phyloP scores from a whole-genome alignment of 805 yeast genomes.

The Ascoidea tarda region DNA sequence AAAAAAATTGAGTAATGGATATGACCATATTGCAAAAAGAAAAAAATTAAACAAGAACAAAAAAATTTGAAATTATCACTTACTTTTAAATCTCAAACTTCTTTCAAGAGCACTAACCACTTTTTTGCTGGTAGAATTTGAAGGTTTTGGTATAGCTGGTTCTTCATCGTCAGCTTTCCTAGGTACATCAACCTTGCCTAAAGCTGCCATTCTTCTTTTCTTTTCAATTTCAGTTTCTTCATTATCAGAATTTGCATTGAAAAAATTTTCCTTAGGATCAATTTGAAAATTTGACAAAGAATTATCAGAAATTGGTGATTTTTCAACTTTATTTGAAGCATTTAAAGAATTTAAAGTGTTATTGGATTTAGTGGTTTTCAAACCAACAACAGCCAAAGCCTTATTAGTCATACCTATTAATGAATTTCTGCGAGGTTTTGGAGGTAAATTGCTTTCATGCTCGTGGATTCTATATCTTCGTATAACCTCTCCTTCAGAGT shows the following conservation, averaged over 20 bases:
- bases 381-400: conserved; percentile 8
- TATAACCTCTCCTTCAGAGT: conserved; percentile 82
- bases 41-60: too few species aligned
- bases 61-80: too few species aligned
- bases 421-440: background rate
- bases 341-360: background rate
- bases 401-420: conserved; percentile 3
- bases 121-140: too few species aligned
- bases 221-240: conserved; percentile 10
- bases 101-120: too few species aligned
- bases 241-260: background rate
- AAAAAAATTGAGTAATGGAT: too few species aligned
- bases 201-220: conserved; percentile 9
- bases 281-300: too few species aligned
- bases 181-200: conserved; percentile 1
- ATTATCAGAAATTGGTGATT: too few species aligned
- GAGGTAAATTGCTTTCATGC: conserved; percentile 17
- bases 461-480: conserved; percentile 68
- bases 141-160: too few species aligned
- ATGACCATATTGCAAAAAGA: too few species aligned
- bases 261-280: background rate
- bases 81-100: too few species aligned
- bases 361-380: conserved; percentile 1
- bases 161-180: conserved; percentile 7
- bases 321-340: background rate